phyloP scores from a whole-genome alignment of 495 filamentous ascomycete species.

The Xanthoparmelia taractica region DNA sequence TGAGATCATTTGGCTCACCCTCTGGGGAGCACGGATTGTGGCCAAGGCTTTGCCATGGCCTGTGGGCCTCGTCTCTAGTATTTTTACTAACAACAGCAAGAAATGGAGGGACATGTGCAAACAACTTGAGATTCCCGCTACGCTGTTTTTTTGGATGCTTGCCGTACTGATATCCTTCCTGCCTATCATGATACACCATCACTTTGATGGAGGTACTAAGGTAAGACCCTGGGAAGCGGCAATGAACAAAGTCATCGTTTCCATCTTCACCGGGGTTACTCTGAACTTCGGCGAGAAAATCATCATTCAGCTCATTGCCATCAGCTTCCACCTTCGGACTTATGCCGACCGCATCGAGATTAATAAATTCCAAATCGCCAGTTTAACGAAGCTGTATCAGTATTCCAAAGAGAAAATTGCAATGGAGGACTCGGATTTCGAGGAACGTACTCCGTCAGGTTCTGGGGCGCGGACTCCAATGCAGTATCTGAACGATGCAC shows the following conservation, averaged over 20 bases:
- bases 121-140: conserved; percentile 77
- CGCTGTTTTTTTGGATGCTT: conserved; percentile 89
- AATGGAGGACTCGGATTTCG: conserved; percentile 65
- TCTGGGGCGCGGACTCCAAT: conserved; percentile 67
- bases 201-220: conserved; percentile 47
- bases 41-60: conserved; percentile 65
- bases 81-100: conserved; percentile 80
- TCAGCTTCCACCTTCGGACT: conserved; percentile 84
- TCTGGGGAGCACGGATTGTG: conserved; percentile 77
- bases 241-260: conserved; percentile 80
- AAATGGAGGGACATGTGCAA: conserved; percentile 90
- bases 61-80: conserved; percentile 58
- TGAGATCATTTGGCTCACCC: conserved; percentile 83
- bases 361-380: conserved; percentile 82
- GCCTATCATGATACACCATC: conserved; percentile 63
- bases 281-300: conserved; percentile 90
- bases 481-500: conserved; percentile 55
- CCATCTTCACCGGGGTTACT: conserved; percentile 67
- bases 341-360: conserved; percentile 88
- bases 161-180: conserved; percentile 62
- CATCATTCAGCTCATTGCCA: conserved; percentile 88
- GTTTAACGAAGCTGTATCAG: conserved; percentile 71
- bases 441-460: conserved; percentile 40
- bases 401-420: conserved; percentile 68
- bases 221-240: conserved; percentile 62